Evolutionary conservation across 202 grass and related monocot species (phyloP).

Genomic region (Sporobolus alterniflorus): DNA sequence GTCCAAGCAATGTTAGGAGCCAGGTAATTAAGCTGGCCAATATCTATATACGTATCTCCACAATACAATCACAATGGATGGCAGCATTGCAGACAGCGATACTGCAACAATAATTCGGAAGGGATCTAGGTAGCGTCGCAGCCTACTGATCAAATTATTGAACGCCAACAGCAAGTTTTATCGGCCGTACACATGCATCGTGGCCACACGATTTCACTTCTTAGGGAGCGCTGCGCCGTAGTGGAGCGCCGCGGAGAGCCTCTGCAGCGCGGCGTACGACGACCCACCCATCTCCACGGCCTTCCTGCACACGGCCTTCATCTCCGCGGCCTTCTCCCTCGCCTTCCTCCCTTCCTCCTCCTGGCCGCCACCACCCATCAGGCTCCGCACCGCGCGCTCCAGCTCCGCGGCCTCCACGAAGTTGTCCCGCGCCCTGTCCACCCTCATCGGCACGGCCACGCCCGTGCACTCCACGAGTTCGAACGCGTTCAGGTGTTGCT

Average conservation of each 20-base stretch:
- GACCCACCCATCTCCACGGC: constrained; percentile 53
- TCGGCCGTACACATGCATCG: too few relatives aligned
- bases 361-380: constrained; percentile 53
- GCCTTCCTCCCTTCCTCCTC: constrained; percentile 56
- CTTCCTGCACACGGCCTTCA: constrained; percentile 52
- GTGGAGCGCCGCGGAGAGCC: constrained; percentile 27
- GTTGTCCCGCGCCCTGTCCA: constrained; percentile 46
- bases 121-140: neutral
- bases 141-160: neutral
- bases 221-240: neutral
- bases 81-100: neutral
- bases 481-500: constrained; percentile 81
- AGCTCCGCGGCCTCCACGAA: constrained; percentile 62
- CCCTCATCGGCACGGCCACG: constrained; percentile 45
- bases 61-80: too few relatives aligned
- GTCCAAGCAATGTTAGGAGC: too few relatives aligned
- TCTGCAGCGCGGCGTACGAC: constrained; percentile 37
- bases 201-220: too few relatives aligned
- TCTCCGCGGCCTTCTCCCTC: constrained; percentile 41
- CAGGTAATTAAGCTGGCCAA: too few relatives aligned
- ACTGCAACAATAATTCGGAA: too few relatives aligned
- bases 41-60: too few relatives aligned
- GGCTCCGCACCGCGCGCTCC: constrained; percentile 39
- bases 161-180: too few relatives aligned
- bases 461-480: constrained; percentile 50